Evolutionary conservation across 768 basidiomycete genomes (phyloP), one percentile per base, ranked within the genome.

Genomic region (Chlorophyllum brunneum): DNA sequence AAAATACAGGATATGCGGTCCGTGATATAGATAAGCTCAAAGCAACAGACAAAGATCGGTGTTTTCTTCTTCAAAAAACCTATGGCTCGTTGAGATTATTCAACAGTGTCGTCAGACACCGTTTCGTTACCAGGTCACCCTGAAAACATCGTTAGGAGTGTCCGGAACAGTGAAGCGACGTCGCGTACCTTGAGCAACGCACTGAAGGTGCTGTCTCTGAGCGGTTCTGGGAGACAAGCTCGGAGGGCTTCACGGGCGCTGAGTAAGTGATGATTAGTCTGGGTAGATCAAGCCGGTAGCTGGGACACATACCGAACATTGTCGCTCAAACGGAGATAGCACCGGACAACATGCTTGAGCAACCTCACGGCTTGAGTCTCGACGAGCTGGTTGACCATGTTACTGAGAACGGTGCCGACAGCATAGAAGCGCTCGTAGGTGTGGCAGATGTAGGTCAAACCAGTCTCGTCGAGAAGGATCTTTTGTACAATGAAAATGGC

Each of bases 401-500:
- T 98, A 75, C 90, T 92, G 54, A 99, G 78, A 13, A 99, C 97
- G 6, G 95, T 97, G 15, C 95, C 97, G 48, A 99, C 97, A 11
- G 97, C 97, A 67, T 98, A 98, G 73, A 99, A 99, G 47, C 97
- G 81, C 67, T 99, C 97, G 65, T 99, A 99, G n/a, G 97, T 99
- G 70, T 99, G 97, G 62, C 97, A 98, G 63, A 98, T 99, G 68
- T 99, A 99, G 13, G 93, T 95, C 54, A 99, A 73, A 16, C 97
- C 97, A 2, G 95, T 93, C 69, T 99, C 97, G 67, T 99, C 97
- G 48, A 98, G 79, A 13, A 99, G 78, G 54, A 92, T 92, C 72
- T 99, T 99, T 69, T 99, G 97, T 3, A 99, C 97, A 63, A 99
- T 99, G 70, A 99, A 99, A 63, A 99, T 99, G 37, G 97, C 97